Base-by-base conservation (phyloP, 441 rosid genomes). In the Corymbia citriodora region DNA sequence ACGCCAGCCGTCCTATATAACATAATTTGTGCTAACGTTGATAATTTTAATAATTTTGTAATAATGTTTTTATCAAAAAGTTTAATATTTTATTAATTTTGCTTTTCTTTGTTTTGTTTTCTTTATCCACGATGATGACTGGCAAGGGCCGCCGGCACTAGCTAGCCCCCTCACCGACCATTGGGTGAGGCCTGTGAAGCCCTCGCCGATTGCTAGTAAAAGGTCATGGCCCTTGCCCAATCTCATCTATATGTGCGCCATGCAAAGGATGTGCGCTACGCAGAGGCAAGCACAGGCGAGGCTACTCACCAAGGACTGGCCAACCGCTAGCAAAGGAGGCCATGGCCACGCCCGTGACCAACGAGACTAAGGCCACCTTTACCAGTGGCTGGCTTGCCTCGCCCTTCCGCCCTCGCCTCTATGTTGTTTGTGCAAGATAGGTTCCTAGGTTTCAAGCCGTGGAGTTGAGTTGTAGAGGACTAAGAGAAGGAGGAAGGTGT, bases 201-300 rank as follows among this genome's bases (percentile, higher is more conserved):
- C 12, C 0, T 23, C 29, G 9, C 63, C 23, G 10, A 57, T 0
- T 0, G 6, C 0, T 0, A 57, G 63, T 40, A 40, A 40, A 40
- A 40, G 3, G 13, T 57, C 23, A 29, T 57, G 1, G 29, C 3
- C 61, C 63, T 57, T 0, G 2, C 63, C 23, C 23, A 12, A 0
- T 12, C 63, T 57, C 10, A 13, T 21, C 6, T 1, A 0, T 1
- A 57, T 57, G 63, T 57, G 23, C 12, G 29, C 45, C 45, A 40
- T 5, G 45, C 1, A 40, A 1, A 40, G 45, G 45, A 40, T 40
- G 45, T 40, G 45, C 6, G 45, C 45, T 40, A 40, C 23, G 63
- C 9, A 29, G 29, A 57, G 63, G 63, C 29, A 57, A 9, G 29
- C 0, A 1, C 23, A 27, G 8, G 2, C 13, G 0, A 57, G 63